Percentiles rank a stretch among this genome's conserved stretches.
These are phyloP conservation scores for Boechera divaricarpa DNA, from an alignment of 345 rosid genomes.

Conservation along the genomic window DNA sequence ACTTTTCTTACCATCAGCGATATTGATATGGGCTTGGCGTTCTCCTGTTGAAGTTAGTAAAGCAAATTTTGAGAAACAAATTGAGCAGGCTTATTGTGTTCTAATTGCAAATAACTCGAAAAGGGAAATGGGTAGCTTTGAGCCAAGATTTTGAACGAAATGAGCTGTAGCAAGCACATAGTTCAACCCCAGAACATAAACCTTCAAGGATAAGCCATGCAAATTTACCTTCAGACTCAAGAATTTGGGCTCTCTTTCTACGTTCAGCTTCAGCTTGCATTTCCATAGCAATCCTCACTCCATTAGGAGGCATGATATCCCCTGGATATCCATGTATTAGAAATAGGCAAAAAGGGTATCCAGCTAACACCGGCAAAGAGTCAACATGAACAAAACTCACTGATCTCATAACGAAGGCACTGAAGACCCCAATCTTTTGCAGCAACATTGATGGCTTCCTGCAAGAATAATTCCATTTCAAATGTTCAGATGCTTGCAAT, in stretches of 20 bases:
- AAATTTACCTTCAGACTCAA: conserved; percentile 76
- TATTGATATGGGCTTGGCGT: conserved; percentile 60
- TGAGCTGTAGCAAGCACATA: conserved; percentile 9
- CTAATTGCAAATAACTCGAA: no score
- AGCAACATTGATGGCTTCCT: conserved; percentile 94
- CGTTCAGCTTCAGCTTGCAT: conserved; percentile 99
- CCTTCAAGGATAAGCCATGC: background rate
- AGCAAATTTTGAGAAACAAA: conserved; percentile 28
- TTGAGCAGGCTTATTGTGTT: background rate
- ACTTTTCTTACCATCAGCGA: conserved; percentile 85
- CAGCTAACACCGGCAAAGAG: conserved; percentile 6
- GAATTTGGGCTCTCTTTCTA: conserved; percentile 89
- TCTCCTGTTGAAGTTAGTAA: conserved; percentile 38
- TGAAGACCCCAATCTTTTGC: conserved; percentile 90
- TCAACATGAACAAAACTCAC: conserved; percentile 52
- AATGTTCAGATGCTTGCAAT: conserved; percentile 10
- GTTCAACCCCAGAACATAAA: conserved; percentile 3
- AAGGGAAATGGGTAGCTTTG: background rate
- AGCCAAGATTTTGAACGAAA: conserved; percentile 8
- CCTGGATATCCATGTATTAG: conserved; percentile 53
- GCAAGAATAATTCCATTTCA: conserved; percentile 36
- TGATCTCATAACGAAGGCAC: conserved; percentile 96
- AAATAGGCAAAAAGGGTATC: background rate
- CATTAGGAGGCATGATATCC: conserved; percentile 96
- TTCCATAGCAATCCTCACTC: conserved; percentile 96